These are phyloP conservation scores for Bipolaris bicolor DNA, from an alignment of 2,329 filamentous ascomycete genomes.

Conservation along the genomic window DNA sequence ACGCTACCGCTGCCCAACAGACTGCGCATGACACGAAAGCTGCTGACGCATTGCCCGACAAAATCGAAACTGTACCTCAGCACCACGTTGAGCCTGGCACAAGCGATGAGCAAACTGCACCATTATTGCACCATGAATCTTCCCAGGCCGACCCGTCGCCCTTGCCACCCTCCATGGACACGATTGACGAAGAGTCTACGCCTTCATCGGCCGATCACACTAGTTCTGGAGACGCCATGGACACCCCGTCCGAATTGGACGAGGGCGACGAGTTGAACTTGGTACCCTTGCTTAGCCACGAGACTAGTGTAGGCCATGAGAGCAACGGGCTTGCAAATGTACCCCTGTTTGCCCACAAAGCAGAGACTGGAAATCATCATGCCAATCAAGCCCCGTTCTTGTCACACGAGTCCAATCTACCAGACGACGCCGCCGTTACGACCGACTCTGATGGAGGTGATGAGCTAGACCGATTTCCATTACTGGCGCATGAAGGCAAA, in stretches of 20 bases:
- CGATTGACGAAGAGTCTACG: constrained; percentile 28
- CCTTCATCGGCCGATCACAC: constrained; percentile 28
- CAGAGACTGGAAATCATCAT: constrained; percentile 4
- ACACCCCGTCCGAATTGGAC: constrained; percentile 26
- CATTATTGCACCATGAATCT: constrained; percentile 45
- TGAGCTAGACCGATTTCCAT: constrained; percentile 38
- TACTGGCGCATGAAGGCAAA: constrained; percentile 48
- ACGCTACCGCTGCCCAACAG: constrained; percentile 44
- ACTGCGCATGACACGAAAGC: constrained; percentile 41
- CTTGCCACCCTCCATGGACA: constrained; percentile 17
- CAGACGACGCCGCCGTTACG: constrained; percentile 7
- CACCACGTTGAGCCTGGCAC: constrained; percentile 12
- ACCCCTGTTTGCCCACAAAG: constrained; percentile 24
- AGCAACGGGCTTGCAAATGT: constrained; percentile 16
- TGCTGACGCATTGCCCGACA: constrained; percentile 45
- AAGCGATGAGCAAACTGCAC: constrained; percentile 33
- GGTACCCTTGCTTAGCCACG: constrained; percentile 23
- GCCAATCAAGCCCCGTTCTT: constrained; percentile 25
- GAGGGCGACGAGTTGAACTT: constrained; percentile 23
- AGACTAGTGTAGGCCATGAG: constrained; percentile 7
- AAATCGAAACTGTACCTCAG: constrained; percentile 35
- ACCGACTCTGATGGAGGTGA: constrained; percentile 24
- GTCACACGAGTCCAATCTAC: constrained; percentile 27
- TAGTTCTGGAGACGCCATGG: constrained; percentile 23
- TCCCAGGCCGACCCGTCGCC: constrained; percentile 16